These are phyloP conservation scores for Blastocystis sp. DNA, from an alignment of 352 stramenopile genomes.

Conservation along the genomic window DNA sequence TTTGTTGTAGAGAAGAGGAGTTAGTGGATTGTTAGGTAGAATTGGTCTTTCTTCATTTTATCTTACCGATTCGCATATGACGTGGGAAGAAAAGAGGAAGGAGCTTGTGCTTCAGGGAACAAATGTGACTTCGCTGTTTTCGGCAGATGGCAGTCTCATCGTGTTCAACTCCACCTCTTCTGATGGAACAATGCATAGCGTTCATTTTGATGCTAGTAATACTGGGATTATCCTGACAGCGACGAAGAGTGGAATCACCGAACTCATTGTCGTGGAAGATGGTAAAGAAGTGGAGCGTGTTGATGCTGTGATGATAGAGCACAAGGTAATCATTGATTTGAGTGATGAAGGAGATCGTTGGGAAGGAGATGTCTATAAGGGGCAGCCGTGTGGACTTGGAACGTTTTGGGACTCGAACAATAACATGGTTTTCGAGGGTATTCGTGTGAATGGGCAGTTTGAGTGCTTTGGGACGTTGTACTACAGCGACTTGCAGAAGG, in stretches of 20 bases:
- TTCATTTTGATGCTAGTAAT: not conserved
- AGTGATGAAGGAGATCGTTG: conserved; percentile 19
- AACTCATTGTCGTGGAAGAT: not conserved
- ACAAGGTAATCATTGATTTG: conserved; percentile 18
- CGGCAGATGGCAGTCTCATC: no score
- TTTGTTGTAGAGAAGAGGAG: not conserved
- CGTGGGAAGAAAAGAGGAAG: no score
- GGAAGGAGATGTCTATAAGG: conserved; percentile 20
- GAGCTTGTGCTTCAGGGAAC: no score
- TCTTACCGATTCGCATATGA: not conserved
- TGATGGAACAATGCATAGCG: not conserved
- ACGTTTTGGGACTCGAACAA: conserved; percentile 25
- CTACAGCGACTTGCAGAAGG: not conserved
- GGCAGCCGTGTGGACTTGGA: not conserved
- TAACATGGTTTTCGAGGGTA: conserved; percentile 21
- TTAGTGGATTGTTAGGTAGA: not conserved
- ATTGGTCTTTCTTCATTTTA: not conserved
- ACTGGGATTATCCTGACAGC: not conserved
- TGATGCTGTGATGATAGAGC: not conserved
- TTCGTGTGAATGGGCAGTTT: not conserved
- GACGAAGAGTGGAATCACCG: not conserved
- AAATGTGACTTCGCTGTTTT: no score
- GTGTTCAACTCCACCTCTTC: not conserved
- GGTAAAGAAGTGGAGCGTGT: not conserved
- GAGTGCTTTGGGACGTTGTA: conserved; percentile 1